Conservation (phyloP, 1,284 basidiomycete genomes). For the Microbotryum intermedium region DNA sequence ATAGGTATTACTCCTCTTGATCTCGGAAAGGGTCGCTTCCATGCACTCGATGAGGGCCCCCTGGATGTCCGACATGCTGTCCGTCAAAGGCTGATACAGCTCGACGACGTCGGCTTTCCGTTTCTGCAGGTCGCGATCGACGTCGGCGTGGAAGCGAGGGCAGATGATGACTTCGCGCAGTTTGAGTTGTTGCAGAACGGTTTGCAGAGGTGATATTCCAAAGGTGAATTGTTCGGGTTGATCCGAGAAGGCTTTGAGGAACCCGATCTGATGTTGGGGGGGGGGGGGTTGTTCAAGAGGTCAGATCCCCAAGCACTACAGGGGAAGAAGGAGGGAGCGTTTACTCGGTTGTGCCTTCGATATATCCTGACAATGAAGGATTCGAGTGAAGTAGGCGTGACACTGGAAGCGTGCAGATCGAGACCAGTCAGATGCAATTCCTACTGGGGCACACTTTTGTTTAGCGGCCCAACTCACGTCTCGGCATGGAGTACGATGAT, state of each 20-base stretch:
- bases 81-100: constrained; percentile 76
- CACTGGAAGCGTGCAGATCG: constrained; percentile 51
- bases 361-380: constrained; percentile 80
- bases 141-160: constrained; percentile 81
- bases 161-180: constrained; percentile 81
- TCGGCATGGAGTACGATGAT: constrained; percentile 93
- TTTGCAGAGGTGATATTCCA: constrained; percentile 81
- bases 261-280: constrained; percentile 52
- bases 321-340: constrained; percentile 7
- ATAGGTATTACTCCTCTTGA: constrained; percentile 77
- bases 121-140: constrained; percentile 69
- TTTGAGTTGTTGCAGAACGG: constrained; percentile 85
- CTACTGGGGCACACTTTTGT: too few relatives aligned
- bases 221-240: constrained; percentile 89
- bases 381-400: constrained; percentile 72
- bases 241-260: constrained; percentile 94
- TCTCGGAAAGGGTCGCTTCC: constrained; percentile 77
- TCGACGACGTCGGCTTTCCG: constrained; percentile 87
- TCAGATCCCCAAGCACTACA: not conserved
- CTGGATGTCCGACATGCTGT: constrained; percentile 84
- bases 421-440: too few relatives aligned
- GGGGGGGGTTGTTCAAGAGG: too few relatives aligned
- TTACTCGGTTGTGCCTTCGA: constrained; percentile 65
- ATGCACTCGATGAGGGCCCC: constrained; percentile 90
- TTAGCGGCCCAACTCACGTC: too few relatives aligned